Conservation (phyloP, 2,329 filamentous ascomycete genomes). For the Cladobotryum protrusum region DNA sequence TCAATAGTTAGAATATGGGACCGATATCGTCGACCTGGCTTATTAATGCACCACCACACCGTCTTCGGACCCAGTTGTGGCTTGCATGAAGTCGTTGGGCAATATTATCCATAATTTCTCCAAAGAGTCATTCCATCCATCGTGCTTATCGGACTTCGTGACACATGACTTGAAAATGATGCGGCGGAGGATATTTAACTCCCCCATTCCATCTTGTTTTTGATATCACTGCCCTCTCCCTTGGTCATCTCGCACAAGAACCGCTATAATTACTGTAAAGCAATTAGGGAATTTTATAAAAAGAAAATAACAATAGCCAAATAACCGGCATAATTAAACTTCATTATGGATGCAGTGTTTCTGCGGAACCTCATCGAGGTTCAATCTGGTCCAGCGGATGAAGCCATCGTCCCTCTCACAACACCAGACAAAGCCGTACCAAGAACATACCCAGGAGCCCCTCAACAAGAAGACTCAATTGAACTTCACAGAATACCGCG, state of each 20-base stretch:
- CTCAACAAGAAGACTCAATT: conserved; percentile 24
- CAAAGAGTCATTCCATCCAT: too few relatives aligned
- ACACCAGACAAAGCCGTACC: conserved; percentile 31
- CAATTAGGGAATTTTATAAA: too few relatives aligned
- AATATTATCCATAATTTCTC: too few relatives aligned
- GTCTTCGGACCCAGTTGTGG: not conserved
- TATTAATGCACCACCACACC: not conserved
- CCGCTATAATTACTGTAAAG: too few relatives aligned
- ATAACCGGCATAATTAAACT: not conserved
- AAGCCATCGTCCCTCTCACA: conserved; percentile 18
- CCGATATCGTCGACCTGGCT: not conserved
- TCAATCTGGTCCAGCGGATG: conserved; percentile 19
- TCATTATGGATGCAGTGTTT: conserved; percentile 29
- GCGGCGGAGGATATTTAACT: too few relatives aligned
- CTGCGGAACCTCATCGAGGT: conserved; percentile 28
- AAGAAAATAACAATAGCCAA: not conserved
- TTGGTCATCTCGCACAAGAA: too few relatives aligned
- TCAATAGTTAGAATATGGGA: not conserved
- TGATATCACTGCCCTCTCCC: too few relatives aligned
- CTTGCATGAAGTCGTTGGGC: too few relatives aligned
- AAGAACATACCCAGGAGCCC: conserved; percentile 34
- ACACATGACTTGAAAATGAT: too few relatives aligned
- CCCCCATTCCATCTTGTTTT: too few relatives aligned
- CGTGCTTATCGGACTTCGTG: too few relatives aligned
- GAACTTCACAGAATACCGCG: conserved; percentile 22